Base-by-base conservation (phyloP, 2,329 filamentous ascomycete genomes). In the Didymella pinodella region DNA sequence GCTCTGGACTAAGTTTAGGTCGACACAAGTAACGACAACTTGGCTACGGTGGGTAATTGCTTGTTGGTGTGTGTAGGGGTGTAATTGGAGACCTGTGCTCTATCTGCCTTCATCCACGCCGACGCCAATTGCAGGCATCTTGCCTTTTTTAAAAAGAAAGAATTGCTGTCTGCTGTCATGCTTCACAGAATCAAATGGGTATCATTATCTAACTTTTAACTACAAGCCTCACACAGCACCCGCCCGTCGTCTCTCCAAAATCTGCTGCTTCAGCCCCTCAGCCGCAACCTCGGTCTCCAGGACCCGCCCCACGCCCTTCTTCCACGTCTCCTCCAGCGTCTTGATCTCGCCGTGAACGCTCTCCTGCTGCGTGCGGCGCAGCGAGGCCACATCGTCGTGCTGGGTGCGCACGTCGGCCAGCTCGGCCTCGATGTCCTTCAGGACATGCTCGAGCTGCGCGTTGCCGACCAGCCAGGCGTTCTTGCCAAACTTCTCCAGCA, bases 401-500 rank as follows among this genome's bases (percentile, higher is more conserved):
- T 90, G 87, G 58, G 84, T 82, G 75, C 88, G 89, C 20, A 85
- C 80, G 38, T 82, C 83, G 14, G 87, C 88, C 48, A 98, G 82
- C 69, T 97, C 92, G 44, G 82, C 82, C 82, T 98, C 94, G 26
- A 96, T 72, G 12, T 77, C 77, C 49, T 84, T 83, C 50, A 96
- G 78, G 41, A 92, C 85, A 43, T 86, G 86, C 78, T 97, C 94
- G 20, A 93, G 77, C 66, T 91, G 87, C 68, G 89, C 86, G 77
- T 99, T 99, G 6, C 87, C 87, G 8, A 96, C 85, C 54, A 99
- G 83, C 94, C 95, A 98, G 10, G 92, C 90, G 76, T 97, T 97
- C 79, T 92, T 92, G 66, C 94, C 95, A 77, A 89, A 89, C 49
- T 84, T 84, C 69, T 95, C 91, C 20, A 97, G 85, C n/a, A 97